Evolutionary conservation across 805 yeast genomes (phyloP).

Genomic region (Candida easanensis): DNA sequence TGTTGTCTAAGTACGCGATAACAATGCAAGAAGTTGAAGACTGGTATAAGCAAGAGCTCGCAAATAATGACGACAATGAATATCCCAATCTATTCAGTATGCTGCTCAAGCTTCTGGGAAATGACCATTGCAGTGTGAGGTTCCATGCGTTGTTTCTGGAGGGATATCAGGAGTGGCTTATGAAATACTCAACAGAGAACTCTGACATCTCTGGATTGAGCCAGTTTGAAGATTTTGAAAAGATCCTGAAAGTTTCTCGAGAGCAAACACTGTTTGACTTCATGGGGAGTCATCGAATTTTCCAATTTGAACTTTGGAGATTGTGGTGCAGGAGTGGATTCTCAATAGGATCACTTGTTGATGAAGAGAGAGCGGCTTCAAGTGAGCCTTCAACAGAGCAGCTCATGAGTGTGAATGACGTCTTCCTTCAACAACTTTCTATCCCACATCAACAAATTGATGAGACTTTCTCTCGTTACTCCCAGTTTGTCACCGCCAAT

Average conservation of each 20-base stretch:
- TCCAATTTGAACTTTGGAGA: background rate
- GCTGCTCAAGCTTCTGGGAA: background rate
- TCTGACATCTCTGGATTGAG: slow-evolving; percentile 2
- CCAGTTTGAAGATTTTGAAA: slow-evolving; percentile 2
- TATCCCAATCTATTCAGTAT: too few species aligned
- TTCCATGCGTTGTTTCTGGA: slow-evolving; percentile 7
- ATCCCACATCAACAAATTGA: slow-evolving; percentile 42
- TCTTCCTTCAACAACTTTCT: slow-evolving; percentile 30
- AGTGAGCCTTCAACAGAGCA: background rate
- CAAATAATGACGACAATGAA: too few species aligned
- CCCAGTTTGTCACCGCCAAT: slow-evolving; percentile 37
- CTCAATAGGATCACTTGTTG: slow-evolving; percentile 6
- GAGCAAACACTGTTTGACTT: background rate
- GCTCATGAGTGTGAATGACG: background rate
- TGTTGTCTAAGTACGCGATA: slow-evolving; percentile 6
- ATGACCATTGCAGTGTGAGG: background rate
- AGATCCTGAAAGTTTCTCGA: background rate
- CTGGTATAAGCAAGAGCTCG: slow-evolving; percentile 8
- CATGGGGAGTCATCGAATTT: background rate
- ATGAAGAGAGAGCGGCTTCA: background rate
- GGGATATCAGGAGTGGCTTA: slow-evolving; percentile 5
- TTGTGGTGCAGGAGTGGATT: background rate
- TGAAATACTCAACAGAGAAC: slow-evolving; percentile 1
- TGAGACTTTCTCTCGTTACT: slow-evolving; percentile 37
- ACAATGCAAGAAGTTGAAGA: slow-evolving; percentile 2